These are phyloP conservation scores for Chaetomium fimeti DNA, from an alignment of 495 filamentous ascomycete species.

Conservation along the genomic window DNA sequence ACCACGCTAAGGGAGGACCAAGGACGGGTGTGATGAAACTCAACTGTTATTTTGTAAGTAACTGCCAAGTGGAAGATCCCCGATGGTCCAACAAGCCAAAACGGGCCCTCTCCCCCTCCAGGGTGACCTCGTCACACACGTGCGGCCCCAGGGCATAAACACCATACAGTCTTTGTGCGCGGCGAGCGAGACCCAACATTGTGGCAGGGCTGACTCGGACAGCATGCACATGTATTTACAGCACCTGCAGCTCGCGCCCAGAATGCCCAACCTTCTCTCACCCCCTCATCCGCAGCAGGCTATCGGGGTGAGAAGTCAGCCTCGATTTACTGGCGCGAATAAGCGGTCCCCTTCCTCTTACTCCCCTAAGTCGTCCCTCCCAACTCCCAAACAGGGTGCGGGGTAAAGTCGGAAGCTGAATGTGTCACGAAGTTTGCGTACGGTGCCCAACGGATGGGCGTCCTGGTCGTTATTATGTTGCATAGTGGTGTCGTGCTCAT, in stretches of 20 bases:
- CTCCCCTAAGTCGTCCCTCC: background rate
- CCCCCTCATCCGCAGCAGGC: background rate
- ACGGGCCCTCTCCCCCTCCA: background rate
- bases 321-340: constrained; percentile 4
- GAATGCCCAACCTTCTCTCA: constrained; percentile 12
- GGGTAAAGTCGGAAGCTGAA: background rate
- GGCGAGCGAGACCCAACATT: background rate
- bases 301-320: constrained; percentile 1
- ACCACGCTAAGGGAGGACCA: background rate
- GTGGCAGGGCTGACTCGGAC: background rate
- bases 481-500: constrained; percentile 14
- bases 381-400: background rate
- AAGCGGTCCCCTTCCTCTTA: background rate
- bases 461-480: background rate
- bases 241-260: background rate
- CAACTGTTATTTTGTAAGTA: background rate
- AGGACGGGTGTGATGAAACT: background rate
- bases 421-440: no score
- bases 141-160: background rate
- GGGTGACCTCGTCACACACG: background rate
- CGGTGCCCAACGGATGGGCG: background rate
- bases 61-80: no score
- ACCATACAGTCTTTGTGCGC: background rate
- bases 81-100: background rate
- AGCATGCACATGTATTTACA: background rate